Percentiles rank a stretch among this genome's conserved stretches.
Evolutionary conservation across 805 yeast species (phyloP).

Genomic region (Kuraishia hungarica): DNA sequence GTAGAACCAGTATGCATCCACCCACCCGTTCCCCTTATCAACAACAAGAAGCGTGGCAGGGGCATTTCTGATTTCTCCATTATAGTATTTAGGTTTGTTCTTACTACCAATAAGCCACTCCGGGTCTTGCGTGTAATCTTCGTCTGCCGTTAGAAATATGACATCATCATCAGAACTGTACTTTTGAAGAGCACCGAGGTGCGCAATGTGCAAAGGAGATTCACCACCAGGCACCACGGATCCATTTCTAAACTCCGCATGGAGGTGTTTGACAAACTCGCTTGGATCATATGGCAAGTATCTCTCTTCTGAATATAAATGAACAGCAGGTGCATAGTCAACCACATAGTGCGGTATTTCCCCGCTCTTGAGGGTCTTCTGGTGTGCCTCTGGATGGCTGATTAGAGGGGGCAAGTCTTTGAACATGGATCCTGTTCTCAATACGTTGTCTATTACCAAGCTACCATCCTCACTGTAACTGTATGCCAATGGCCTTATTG

Average conservation of each 20-base stretch:
- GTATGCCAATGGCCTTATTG: not conserved
- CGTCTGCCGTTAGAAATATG: conserved; percentile 54
- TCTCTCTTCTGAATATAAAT: conserved; percentile 80
- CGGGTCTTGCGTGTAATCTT: conserved; percentile 67
- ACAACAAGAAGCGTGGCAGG: conserved; percentile 79
- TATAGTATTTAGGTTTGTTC: conserved; percentile 60
- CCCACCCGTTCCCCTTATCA: conserved; percentile 91
- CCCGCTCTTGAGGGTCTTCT: conserved; percentile 37
- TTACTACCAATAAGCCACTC: conserved; percentile 75
- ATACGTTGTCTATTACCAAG: conserved; percentile 5
- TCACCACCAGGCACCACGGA: conserved; percentile 22
- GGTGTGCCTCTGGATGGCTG: conserved; percentile 18
- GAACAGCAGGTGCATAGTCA: conserved; percentile 69
- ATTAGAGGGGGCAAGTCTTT: conserved; percentile 27
- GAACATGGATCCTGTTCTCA: conserved; percentile 9
- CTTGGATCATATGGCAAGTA: conserved; percentile 79
- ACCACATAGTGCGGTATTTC: conserved; percentile 57
- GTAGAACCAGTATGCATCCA: conserved; percentile 94
- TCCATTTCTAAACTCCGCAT: conserved; percentile 44
- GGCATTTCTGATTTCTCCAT: conserved; percentile 66
- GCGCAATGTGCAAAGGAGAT: conserved; percentile 17
- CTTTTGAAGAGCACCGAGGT: conserved; percentile 25
- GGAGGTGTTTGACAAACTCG: conserved; percentile 61
- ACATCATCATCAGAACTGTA: conserved; percentile 21
- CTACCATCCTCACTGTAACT: not conserved